Evolutionary conservation across 1,284 basidiomycete genomes (phyloP).

Genomic region (Paramarasmius palmivorus): DNA sequence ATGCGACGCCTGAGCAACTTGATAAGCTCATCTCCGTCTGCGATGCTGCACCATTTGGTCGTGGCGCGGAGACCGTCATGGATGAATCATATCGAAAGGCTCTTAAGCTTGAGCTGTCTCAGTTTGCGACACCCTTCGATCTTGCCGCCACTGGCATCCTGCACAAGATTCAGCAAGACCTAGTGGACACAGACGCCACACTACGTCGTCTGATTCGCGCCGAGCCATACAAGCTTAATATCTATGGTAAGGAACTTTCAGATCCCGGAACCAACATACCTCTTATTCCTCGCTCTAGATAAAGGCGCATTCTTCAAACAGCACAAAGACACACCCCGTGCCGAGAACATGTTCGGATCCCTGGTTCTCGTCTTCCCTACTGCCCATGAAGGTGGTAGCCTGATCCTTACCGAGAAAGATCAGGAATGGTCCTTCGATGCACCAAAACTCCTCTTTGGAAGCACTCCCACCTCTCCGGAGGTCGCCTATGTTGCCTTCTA

Average conservation of each 20-base stretch:
- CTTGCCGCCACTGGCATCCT: constrained; percentile 13
- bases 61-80: constrained; percentile 24
- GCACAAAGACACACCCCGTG: constrained; percentile 41
- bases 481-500: constrained; percentile 40
- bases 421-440: constrained; percentile 36
- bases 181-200: neutral
- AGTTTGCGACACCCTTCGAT: constrained; percentile 29
- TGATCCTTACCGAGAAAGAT: constrained; percentile 33
- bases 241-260: constrained; percentile 26
- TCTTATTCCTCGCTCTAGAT: constrained; percentile 21
- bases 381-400: constrained; percentile 37
- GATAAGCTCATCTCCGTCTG: constrained; percentile 15
- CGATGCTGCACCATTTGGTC: constrained; percentile 31
- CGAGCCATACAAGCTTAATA: constrained; percentile 31
- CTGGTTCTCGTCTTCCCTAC: constrained; percentile 46
- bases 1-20: too few species aligned
- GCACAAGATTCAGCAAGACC: neutral
- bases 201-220: constrained; percentile 2
- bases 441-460: constrained; percentile 17
- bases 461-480: neutral
- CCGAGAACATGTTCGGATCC: constrained; percentile 44
- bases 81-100: constrained; percentile 35
- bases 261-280: too few species aligned
- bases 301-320: constrained; percentile 42
- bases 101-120: constrained; percentile 28